Conservation (phyloP, 805 yeast species). For the Candida chilensis region DNA sequence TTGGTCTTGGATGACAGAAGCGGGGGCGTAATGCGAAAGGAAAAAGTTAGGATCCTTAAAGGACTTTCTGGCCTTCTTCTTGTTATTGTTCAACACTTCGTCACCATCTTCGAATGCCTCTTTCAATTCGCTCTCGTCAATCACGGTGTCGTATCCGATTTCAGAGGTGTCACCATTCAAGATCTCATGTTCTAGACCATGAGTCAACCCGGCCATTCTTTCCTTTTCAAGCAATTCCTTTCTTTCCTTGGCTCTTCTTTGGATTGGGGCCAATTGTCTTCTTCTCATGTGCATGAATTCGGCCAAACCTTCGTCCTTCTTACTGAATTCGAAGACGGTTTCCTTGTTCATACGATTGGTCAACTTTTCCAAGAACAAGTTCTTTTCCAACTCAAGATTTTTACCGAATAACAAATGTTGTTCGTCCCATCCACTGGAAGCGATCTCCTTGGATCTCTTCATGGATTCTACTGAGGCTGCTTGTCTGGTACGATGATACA, state of each 20-base stretch:
- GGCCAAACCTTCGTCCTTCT: conserved; percentile 60
- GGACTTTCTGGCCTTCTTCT: conserved; percentile 29
- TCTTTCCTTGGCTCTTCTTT: conserved; percentile 66
- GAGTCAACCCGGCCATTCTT: conserved; percentile 66
- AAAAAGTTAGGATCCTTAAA: conserved; percentile 75
- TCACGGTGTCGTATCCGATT: conserved; percentile 27
- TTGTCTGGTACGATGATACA: conserved; percentile 77
- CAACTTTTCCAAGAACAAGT: conserved; percentile 61
- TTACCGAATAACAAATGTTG: conserved; percentile 75
- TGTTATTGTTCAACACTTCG: conserved; percentile 13
- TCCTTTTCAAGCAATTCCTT: conserved; percentile 62
- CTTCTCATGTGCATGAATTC: conserved; percentile 84
- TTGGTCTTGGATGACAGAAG: conserved; percentile 70
- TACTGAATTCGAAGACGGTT: conserved; percentile 88
- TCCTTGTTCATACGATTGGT: conserved; percentile 67
- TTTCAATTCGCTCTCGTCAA: conserved; percentile 37
- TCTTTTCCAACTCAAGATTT: conserved; percentile 66
- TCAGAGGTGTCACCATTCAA: conserved; percentile 41
- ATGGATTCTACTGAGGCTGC: conserved; percentile 84
- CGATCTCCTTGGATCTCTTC: conserved; percentile 73
- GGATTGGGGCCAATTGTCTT: conserved; percentile 81
- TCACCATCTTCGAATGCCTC: conserved; percentile 48
- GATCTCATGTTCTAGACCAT: conserved; percentile 66
- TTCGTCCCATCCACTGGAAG: conserved; percentile 78
- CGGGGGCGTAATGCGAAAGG: conserved; percentile 86